Evolutionary conservation across 495 filamentous ascomycete species (phyloP).

Genomic region (Echria macrotheca): DNA sequence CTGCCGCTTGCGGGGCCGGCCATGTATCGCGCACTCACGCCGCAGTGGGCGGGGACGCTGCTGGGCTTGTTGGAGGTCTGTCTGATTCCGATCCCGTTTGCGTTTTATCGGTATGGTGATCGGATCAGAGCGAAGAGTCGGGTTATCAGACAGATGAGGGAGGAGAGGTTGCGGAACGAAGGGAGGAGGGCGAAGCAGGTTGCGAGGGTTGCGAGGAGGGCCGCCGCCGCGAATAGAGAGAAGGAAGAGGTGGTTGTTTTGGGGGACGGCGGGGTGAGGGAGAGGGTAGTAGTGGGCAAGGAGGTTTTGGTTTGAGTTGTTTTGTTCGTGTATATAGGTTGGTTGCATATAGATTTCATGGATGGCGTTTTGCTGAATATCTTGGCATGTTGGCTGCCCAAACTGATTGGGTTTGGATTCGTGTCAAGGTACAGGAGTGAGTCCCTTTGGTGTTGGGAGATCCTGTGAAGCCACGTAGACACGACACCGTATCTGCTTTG

Average conservation of each 20-base stretch:
- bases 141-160: conserved; percentile 64
- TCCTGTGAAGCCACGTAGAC: too few relatives aligned
- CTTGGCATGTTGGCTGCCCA: too few relatives aligned
- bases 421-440: too few relatives aligned
- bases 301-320: background rate
- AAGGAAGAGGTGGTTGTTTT: background rate
- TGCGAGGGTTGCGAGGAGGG: conserved; percentile 16
- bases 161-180: conserved; percentile 61
- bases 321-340: too few relatives aligned
- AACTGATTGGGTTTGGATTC: too few relatives aligned
- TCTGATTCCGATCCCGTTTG: conserved; percentile 71
- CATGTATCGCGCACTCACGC: conserved; percentile 61
- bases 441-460: too few relatives aligned
- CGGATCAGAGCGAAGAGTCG: conserved; percentile 60
- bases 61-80: conserved; percentile 63
- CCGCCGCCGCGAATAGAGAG: background rate
- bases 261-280: background rate
- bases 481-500: too few relatives aligned
- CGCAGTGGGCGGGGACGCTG: conserved; percentile 75
- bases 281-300: background rate
- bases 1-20: conserved; percentile 67
- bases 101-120: conserved; percentile 72
- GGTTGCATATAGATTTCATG: too few relatives aligned
- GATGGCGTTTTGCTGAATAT: too few relatives aligned
- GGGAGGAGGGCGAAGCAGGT: conserved; percentile 32